Percentiles rank a stretch among this genome's conserved stretches.
phyloP scores from a whole-genome alignment of 164 flowering plant species.

The Litsea cubeba region DNA sequence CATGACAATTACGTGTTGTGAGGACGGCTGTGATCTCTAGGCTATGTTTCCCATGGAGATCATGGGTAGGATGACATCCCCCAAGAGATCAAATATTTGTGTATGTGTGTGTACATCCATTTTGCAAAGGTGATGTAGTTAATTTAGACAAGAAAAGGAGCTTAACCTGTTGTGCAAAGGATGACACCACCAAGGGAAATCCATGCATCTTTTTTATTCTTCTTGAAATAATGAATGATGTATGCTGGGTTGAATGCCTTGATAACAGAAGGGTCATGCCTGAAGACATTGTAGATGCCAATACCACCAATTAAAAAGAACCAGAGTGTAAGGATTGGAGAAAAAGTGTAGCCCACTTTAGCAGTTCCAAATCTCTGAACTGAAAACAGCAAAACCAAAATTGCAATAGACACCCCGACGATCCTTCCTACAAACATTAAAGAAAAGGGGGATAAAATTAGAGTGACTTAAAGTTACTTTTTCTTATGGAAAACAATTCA shows the following conservation, averaged over 20 bases:
- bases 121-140: background rate
- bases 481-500: background rate
- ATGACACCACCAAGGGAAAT: conserved; percentile 68
- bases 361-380: conserved; percentile 70
- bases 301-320: conserved; percentile 37
- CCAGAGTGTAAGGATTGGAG: conserved; percentile 64
- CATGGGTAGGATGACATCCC: too few relatives aligned
- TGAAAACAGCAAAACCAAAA: conserved; percentile 36
- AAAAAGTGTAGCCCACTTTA: conserved; percentile 64
- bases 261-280: conserved; percentile 38
- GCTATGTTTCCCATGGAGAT: too few relatives aligned
- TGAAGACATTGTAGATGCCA: conserved; percentile 52
- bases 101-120: too few relatives aligned
- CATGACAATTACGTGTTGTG: too few relatives aligned
- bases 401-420: conserved; percentile 43
- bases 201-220: conserved; percentile 57
- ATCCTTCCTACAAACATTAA: conserved; percentile 29
- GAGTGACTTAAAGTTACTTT: background rate
- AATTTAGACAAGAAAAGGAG: background rate
- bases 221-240: conserved; percentile 47
- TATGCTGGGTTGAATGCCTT: conserved; percentile 53
- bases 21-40: too few relatives aligned
- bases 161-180: conserved; percentile 48
- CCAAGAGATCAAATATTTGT: too few relatives aligned
- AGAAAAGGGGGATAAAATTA: background rate